phyloP scores from a whole-genome alignment of 2,329 filamentous ascomycete species.

The Penicillium sp. region DNA sequence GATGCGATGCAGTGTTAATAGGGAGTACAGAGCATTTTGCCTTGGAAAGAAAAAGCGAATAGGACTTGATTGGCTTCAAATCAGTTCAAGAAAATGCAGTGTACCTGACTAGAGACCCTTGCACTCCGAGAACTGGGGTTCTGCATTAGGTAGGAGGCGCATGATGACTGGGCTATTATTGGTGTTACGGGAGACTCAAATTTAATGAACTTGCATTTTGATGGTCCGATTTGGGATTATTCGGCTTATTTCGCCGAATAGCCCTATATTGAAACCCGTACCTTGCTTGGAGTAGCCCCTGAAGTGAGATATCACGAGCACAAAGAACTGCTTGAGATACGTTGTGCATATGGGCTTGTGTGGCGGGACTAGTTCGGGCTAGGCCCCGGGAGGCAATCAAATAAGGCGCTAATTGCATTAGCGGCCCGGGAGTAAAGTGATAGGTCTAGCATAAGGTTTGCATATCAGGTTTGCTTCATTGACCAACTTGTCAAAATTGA shows the following conservation, averaged over 20 bases:
- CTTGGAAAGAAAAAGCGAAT: not conserved
- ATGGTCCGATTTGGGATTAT: not conserved
- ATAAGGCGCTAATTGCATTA: not conserved
- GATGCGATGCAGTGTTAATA: not conserved
- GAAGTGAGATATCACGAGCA: conserved; percentile 2
- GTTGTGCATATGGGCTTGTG: not conserved
- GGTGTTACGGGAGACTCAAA: not conserved
- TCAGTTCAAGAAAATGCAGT: not conserved
- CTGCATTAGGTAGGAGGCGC: not conserved
- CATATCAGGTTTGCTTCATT: not conserved
- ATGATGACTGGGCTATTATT: not conserved
- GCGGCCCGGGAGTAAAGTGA: not conserved
- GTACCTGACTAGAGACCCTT: not conserved
- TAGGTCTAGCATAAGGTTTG: not conserved
- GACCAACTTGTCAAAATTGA: conserved; percentile 1
- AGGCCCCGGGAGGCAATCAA: not conserved
- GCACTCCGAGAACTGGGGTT: not conserved
- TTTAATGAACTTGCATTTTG: not conserved
- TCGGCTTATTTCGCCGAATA: not conserved
- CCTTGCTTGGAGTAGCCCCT: conserved; percentile 2
- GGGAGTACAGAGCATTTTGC: not conserved
- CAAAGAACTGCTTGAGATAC: not conserved
- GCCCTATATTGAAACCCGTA: not conserved
- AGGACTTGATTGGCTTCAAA: not conserved
- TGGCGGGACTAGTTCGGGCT: not conserved